phyloP scores from a whole-genome alignment of 1,139 yeast genomes.

The Pichia sp. region DNA sequence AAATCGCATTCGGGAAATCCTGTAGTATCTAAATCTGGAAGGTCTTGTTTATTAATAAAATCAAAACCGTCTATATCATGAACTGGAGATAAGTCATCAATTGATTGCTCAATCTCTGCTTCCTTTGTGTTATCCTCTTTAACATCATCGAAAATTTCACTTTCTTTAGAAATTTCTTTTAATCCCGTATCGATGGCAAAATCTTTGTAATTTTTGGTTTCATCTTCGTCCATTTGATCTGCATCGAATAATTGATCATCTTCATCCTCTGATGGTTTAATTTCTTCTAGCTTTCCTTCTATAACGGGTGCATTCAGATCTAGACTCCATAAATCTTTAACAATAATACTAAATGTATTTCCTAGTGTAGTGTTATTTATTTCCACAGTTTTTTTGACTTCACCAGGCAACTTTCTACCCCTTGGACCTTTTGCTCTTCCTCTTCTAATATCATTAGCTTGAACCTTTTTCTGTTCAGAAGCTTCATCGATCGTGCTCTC shows the following conservation, averaged over 20 bases:
- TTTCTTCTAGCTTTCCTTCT: background rate
- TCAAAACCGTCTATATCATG: background rate
- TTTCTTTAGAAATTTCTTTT: background rate
- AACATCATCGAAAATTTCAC: background rate
- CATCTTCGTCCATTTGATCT: background rate
- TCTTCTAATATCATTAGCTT: slow-evolving; percentile 34
- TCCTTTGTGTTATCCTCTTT: slow-evolving; percentile 1
- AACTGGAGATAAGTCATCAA: no score
- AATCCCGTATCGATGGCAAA: background rate
- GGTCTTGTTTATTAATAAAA: background rate
- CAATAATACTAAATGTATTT: slow-evolving; percentile 30
- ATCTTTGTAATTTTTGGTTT: background rate
- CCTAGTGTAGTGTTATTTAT: slow-evolving; percentile 31
- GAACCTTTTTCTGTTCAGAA: slow-evolving; percentile 8
- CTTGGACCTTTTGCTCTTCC: slow-evolving; percentile 70
- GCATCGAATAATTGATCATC: background rate
- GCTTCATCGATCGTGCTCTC: slow-evolving; percentile 13
- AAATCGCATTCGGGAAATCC: background rate
- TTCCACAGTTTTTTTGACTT: slow-evolving; percentile 44
- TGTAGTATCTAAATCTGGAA: background rate
- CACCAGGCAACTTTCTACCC: slow-evolving; percentile 68
- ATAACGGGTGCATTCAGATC: background rate
- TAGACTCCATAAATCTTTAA: slow-evolving; percentile 36
- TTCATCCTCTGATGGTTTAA: background rate
- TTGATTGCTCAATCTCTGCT: background rate